phyloP scores from a whole-genome alignment of 2,329 filamentous ascomycete species.

The Biscogniauxia sp. region DNA sequence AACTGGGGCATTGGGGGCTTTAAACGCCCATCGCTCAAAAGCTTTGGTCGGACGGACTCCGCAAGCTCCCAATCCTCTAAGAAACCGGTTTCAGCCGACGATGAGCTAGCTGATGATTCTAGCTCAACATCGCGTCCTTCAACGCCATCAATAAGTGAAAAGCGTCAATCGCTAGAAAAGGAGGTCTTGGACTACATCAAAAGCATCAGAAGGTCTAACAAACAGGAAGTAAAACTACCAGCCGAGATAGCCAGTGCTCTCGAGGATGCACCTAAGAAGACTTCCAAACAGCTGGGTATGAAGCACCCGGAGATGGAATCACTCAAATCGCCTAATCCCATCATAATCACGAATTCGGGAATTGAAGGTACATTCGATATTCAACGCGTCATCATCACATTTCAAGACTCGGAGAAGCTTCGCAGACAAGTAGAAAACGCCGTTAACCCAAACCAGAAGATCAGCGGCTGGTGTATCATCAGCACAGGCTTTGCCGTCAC shows the following conservation, averaged over 20 bases:
- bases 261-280: conserved; percentile 8
- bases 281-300: conserved; percentile 7
- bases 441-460: conserved; percentile 25
- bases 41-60: conserved; percentile 9
- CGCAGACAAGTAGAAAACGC: conserved; percentile 25
- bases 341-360: conserved; percentile 21
- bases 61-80: conserved; percentile 3
- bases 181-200: no score
- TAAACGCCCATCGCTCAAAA: conserved; percentile 14
- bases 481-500: conserved; percentile 32
- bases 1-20: conserved; percentile 10
- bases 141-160: no score
- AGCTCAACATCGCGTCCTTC: no score
- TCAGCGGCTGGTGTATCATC: conserved; percentile 31
- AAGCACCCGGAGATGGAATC: conserved; percentile 14
- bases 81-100: no score
- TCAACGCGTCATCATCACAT: conserved; percentile 45
- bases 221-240: conserved; percentile 1
- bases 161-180: no score
- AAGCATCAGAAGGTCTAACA: no score
- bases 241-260: conserved; percentile 9
- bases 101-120: no score
- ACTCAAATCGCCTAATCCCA: conserved; percentile 35
- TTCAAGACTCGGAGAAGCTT: conserved; percentile 28
- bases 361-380: conserved; percentile 32